Evolutionary conservation across 1,284 basidiomycete species (phyloP), one percentile per base, ranked within the genome.

Genomic region (Microbotryum scabiosae): DNA sequence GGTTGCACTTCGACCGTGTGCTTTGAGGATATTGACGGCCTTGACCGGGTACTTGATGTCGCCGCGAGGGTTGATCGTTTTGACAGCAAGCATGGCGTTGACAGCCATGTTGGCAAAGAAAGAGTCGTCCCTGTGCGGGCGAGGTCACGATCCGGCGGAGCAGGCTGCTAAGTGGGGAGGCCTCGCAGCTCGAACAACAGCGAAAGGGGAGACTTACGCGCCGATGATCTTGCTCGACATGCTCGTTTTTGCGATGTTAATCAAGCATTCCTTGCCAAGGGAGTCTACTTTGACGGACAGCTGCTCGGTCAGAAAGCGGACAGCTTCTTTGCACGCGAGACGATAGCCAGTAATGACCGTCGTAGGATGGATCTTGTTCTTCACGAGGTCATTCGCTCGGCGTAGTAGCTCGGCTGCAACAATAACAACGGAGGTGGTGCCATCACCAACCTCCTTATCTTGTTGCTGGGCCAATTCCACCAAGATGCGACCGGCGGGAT

Each of bases 161-260:
- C n/a, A 25, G 48, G 60, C 28, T 62, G 63, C 47, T 52, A 12
- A 21, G 23, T 43, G 12, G 18, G 7, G 28, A 54, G 50, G 51
- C 41, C 16, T 41, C 16, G n/a, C 16, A 16, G 36, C 14, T 18
- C 36, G 2, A 20, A 41, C 43, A n/a, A 4, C 10, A 6, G 26
- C 32, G 30, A 6, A 47, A n/a, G 2, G 9, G 26, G 21, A 1
- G 23, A 81, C 87, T 76, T 76, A 94, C 92, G 85, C 89, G 74
- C 91, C 88, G 69, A 99, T 92, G 76, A 99, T 91, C 79, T 99
- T 99, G 76, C 92, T 97, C 69, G 91, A 86, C 96, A 99, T 98
- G 68, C 88, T 92, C 51, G 96, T 99, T 81, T 96, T 98, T 60
- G 96, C 96, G 32, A 91, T 88, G 78, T 97, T 99, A 76, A 98